Evolutionary conservation across 495 filamentous ascomycete genomes (phyloP), one percentile per base, ranked within the genome.

Genomic region (Talaromyces nanjingensis): DNA sequence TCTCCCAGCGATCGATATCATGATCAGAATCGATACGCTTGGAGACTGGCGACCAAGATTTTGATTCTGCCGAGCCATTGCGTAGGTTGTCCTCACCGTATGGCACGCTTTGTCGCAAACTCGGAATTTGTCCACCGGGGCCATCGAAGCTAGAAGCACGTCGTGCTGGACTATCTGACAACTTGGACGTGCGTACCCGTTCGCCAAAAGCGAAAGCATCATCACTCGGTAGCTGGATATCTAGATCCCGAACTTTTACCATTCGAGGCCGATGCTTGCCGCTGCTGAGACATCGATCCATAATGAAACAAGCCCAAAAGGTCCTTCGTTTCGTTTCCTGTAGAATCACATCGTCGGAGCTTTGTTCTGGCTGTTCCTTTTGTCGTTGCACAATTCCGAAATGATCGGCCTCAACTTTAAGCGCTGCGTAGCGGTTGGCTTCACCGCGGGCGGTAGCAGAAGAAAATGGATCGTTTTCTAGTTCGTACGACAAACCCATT

Each of bases 251-350:
- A 18, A 85, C 79, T 20, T 80, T 79, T 62, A 92, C 83, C 76
- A 89, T 89, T 16, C 85, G 83, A 1, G 87, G 86, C 7, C 90
- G 82, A 64, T 87, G 86, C 67, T 90, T 88, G 25, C 91, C 91
- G 68, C 87, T 90, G 60, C 87, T 86, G 34, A 94, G 74, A 69
- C 89, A 88, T 14, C 91, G 84, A 70, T 96, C 91, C 65, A 96
- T 81, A 60, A 93, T 86, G 67, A 93, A 90, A 65, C 90, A 91
- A 62, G 90, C 90, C 82, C 90, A 96, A 71, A 93, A 91, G 4
- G 91, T 93, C 27, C 91, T 86, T 37, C 91, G 84, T 68, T 86
- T 83, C 16, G 91, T 85, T 73, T 96, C 91, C 67, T 88, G 88
- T 7, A 87, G 79, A 42, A 91, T 87, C 39, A 87, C 79, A 39